Conservation (phyloP, 2,329 filamentous ascomycete species). For the Penicillium palitans region DNA sequence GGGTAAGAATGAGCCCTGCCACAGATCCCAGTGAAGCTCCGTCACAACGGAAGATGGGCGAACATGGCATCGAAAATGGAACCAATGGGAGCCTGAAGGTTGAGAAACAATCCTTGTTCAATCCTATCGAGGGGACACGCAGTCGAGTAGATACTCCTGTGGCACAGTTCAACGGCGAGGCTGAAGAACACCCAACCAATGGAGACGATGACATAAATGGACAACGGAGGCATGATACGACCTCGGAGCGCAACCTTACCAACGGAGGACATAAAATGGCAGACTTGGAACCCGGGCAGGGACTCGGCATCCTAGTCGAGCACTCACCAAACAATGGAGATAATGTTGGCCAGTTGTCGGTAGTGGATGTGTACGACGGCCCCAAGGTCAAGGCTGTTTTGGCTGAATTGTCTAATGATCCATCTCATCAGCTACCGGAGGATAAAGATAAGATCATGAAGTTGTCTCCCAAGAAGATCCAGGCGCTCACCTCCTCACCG, state of each 20-base stretch:
- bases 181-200: background rate
- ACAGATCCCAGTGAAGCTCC: constrained; percentile 2
- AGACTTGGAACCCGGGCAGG: constrained; percentile 11
- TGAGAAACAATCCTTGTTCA: background rate
- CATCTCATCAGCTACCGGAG: constrained; percentile 23
- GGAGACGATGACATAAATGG: background rate
- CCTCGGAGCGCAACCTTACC: background rate
- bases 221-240: background rate
- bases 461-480: constrained; percentile 55
- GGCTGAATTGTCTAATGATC: constrained; percentile 26
- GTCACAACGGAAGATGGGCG: constrained; percentile 9
- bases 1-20: constrained; percentile 9
- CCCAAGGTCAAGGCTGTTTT: constrained; percentile 26
- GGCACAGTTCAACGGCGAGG: constrained; percentile 3
- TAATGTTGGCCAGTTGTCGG: constrained; percentile 22
- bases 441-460: constrained; percentile 49
- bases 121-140: background rate
- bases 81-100: background rate
- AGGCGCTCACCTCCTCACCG: constrained; percentile 56
- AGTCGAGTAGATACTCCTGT: background rate
- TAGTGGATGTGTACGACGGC: constrained; percentile 35
- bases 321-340: constrained; percentile 13
- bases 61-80: background rate
- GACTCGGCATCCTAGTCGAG: constrained; percentile 24
- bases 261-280: constrained; percentile 4